Evolutionary conservation across 768 basidiomycete genomes (phyloP).

Genomic region (Paxillus involutus): DNA sequence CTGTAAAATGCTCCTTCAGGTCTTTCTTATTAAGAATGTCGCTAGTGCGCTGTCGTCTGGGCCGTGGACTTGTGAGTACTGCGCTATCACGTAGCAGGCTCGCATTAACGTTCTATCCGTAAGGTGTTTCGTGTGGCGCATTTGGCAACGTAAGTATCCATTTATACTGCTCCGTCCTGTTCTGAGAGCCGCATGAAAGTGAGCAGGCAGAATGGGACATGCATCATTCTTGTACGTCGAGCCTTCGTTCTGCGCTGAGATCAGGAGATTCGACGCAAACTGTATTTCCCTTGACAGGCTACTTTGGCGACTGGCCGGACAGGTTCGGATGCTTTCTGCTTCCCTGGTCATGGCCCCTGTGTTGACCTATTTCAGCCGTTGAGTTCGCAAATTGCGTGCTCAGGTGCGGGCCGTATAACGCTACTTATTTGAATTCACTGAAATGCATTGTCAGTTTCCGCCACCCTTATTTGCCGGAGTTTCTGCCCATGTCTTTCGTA

Average conservation of each 20-base stretch:
- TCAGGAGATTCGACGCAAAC: too few species aligned
- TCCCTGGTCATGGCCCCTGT: too few species aligned
- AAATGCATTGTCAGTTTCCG: slow-evolving; percentile 1
- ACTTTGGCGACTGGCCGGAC: slow-evolving; percentile 6
- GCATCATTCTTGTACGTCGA: slow-evolving; percentile 12
- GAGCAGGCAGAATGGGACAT: slow-evolving; percentile 7
- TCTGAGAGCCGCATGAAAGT: slow-evolving; percentile 1
- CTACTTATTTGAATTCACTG: not conserved
- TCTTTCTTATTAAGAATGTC: too few species aligned
- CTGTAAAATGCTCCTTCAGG: not conserved
- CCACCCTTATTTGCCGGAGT: not conserved
- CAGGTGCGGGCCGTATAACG: not conserved
- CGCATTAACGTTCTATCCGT: too few species aligned
- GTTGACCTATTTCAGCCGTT: slow-evolving; percentile 3
- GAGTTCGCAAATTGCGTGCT: slow-evolving; percentile 6
- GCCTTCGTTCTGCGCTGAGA: not conserved
- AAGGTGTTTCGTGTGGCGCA: slow-evolving; percentile 21
- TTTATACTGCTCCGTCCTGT: not conserved
- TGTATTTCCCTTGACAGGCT: not conserved
- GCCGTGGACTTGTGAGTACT: slow-evolving; percentile 5
- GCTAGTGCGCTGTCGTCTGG: slow-evolving; percentile 1
- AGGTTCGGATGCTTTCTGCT: slow-evolving; percentile 4
- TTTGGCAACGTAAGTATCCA: slow-evolving; percentile 13
- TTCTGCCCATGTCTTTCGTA: slow-evolving; percentile 4
- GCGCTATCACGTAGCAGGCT: too few species aligned